Conservation (phyloP, 352 stramenopile species). For the Pythium aquatile region DNA sequence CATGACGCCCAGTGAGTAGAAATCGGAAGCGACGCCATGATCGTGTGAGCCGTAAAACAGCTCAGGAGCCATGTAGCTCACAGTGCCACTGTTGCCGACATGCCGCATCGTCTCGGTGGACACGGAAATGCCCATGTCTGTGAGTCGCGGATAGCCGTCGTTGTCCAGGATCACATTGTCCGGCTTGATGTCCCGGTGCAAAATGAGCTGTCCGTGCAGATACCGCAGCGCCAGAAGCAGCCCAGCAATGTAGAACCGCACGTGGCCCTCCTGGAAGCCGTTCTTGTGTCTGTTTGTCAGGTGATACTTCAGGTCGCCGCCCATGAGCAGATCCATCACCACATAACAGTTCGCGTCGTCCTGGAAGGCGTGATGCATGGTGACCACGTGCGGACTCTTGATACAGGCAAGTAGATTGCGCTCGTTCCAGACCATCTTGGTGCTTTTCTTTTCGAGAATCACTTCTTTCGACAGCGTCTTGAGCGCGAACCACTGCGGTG, state of each 20-base stretch:
- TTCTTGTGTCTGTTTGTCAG: conserved; percentile 41
- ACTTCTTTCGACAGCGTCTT: conserved; percentile 68
- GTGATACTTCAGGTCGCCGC: conserved; percentile 74
- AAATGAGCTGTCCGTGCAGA: conserved; percentile 57
- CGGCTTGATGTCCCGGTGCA: conserved; percentile 84
- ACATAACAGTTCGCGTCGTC: conserved; percentile 70
- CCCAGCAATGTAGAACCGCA: conserved; percentile 62
- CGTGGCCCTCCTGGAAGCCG: conserved; percentile 55
- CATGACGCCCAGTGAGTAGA: conserved; percentile 66
- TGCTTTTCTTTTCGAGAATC: conserved; percentile 56
- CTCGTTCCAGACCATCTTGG: conserved; percentile 80
- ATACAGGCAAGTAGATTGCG: conserved; percentile 58
- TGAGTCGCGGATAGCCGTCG: conserved; percentile 68
- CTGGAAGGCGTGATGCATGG: conserved; percentile 72
- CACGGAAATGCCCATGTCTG: conserved; percentile 74
- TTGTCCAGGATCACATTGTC: conserved; percentile 86
- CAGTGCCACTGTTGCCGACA: conserved; percentile 57
- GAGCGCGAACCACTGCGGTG: conserved; percentile 61
- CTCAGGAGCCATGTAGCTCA: conserved; percentile 72
- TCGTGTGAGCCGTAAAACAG: conserved; percentile 52
- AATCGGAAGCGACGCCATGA: conserved; percentile 57
- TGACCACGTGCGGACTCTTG: conserved; percentile 48
- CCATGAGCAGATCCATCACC: conserved; percentile 73
- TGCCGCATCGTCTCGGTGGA: conserved; percentile 42
- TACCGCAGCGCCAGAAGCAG: conserved; percentile 64